phyloP scores from a whole-genome alignment of 768 basidiomycete species.

The Rubroboletus satanas region DNA sequence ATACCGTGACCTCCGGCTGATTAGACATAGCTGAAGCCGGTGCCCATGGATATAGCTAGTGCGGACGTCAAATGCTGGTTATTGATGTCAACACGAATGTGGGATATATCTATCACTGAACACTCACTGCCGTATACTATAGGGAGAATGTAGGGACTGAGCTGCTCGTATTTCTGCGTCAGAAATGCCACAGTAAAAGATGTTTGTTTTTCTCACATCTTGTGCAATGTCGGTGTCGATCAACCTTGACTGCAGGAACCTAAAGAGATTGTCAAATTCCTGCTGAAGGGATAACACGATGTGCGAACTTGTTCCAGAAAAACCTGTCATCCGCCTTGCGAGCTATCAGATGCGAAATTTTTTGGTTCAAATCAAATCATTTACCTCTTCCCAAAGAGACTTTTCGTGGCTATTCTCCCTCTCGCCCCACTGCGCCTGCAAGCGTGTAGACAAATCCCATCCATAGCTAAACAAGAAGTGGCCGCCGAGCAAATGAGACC shows the following conservation, averaged over 20 bases:
- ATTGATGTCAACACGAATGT: conserved; percentile 1
- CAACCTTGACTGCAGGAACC: conserved; percentile 57
- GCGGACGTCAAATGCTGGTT: conserved; percentile 80
- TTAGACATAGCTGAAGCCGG: conserved; percentile 78
- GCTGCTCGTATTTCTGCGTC: conserved; percentile 41
- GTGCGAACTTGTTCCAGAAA: conserved; percentile 84
- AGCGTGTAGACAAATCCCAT: conserved; percentile 82
- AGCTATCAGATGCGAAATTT: conserved; percentile 9
- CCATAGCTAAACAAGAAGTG: conserved; percentile 87
- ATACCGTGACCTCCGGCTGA: conserved; percentile 90
- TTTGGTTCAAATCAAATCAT: conserved; percentile 22
- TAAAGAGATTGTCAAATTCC: conserved; percentile 16
- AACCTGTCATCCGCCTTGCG: conserved; percentile 88
- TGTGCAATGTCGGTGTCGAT: conserved; percentile 54
- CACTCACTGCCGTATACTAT: conserved; percentile 91
- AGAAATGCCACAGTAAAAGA: neutral
- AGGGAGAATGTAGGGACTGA: conserved; percentile 86
- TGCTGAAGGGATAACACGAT: neutral
- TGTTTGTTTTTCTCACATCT: conserved; percentile 49
- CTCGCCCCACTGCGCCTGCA: conserved; percentile 77
- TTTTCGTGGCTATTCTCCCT: conserved; percentile 48
- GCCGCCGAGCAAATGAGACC: conserved; percentile 77
- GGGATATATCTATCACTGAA: neutral
- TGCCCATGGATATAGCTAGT: conserved; percentile 71
- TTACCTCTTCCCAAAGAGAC: conserved; percentile 75